phyloP scores from a whole-genome alignment of 2,329 filamentous ascomycete species.

The Alternaria sp. region DNA sequence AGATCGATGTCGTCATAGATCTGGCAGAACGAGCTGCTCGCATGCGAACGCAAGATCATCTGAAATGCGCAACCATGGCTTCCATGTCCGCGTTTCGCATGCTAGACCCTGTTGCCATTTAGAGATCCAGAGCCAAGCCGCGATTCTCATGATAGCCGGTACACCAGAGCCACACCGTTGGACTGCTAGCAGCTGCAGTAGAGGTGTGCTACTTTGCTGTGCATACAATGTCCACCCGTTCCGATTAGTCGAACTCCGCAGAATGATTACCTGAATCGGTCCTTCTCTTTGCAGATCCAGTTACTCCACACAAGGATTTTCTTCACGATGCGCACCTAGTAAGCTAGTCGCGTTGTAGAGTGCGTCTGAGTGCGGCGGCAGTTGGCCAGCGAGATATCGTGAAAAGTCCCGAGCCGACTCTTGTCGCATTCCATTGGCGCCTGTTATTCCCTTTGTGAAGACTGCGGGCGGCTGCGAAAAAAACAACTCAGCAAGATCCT shows the following conservation, averaged over 20 bases:
- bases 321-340: not conserved
- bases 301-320: not conserved
- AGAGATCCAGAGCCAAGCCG: not conserved
- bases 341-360: not conserved
- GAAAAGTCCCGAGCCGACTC: not conserved
- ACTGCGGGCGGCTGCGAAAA: not conserved
- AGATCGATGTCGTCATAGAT: slow-evolving; percentile 10
- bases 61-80: not conserved
- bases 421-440: not conserved
- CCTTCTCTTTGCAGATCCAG: not conserved
- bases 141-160: slow-evolving; percentile 7
- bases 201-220: not conserved
- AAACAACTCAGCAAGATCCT: not conserved
- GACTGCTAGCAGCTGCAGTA: not conserved
- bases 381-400: not conserved
- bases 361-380: not conserved
- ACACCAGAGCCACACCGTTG: not conserved
- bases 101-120: slow-evolving; percentile 2
- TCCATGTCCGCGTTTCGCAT: slow-evolving; percentile 1
- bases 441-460: not conserved
- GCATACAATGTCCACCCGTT: not conserved
- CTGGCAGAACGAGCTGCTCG: not conserved
- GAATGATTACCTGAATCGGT: not conserved
- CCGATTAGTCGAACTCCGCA: not conserved
- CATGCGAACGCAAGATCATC: slow-evolving; percentile 2